phyloP scores from a whole-genome alignment of 2,329 filamentous ascomycete species.

The Aureobasidium sp. region DNA sequence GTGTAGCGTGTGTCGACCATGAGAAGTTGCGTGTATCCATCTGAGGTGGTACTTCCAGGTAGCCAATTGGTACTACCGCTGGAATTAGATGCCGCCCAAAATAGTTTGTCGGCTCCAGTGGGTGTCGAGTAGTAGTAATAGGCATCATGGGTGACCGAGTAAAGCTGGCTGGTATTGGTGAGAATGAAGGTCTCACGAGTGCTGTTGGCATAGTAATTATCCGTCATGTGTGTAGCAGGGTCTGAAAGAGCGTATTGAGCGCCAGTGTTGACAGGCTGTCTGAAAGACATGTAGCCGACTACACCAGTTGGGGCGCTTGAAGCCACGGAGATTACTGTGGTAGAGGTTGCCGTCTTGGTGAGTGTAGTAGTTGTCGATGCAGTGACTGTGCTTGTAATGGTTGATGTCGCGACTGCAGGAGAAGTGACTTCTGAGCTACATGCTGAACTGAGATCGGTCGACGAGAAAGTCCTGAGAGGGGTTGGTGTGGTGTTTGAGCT shows the following conservation, averaged over 20 bases:
- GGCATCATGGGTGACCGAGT: slow-evolving; percentile 18
- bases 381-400: slow-evolving; percentile 1
- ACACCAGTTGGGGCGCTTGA: slow-evolving; percentile 20
- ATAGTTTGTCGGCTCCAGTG: slow-evolving; percentile 10
- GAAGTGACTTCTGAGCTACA: slow-evolving; percentile 21
- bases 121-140: slow-evolving; percentile 19
- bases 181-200: slow-evolving; percentile 21
- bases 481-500: slow-evolving; percentile 17
- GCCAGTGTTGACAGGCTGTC: slow-evolving; percentile 9
- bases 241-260: slow-evolving; percentile 19
- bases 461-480: slow-evolving; percentile 15
- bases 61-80: slow-evolving; percentile 13
- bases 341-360: slow-evolving; percentile 17
- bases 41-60: not conserved
- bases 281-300: slow-evolving; percentile 20
- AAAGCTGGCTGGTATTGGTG: slow-evolving; percentile 16
- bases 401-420: slow-evolving; percentile 3
- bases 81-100: slow-evolving; percentile 4
- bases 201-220: slow-evolving; percentile 20
- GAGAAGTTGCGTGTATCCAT: not conserved
- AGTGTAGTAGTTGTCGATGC: slow-evolving; percentile 27
- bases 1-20: slow-evolving; percentile 16
- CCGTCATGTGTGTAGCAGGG: slow-evolving; percentile 22
- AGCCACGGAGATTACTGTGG: slow-evolving; percentile 17
- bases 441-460: slow-evolving; percentile 18